Evolutionary conservation across 257 asterid species (phyloP).

Genomic region (Przewalskia tangutica): DNA sequence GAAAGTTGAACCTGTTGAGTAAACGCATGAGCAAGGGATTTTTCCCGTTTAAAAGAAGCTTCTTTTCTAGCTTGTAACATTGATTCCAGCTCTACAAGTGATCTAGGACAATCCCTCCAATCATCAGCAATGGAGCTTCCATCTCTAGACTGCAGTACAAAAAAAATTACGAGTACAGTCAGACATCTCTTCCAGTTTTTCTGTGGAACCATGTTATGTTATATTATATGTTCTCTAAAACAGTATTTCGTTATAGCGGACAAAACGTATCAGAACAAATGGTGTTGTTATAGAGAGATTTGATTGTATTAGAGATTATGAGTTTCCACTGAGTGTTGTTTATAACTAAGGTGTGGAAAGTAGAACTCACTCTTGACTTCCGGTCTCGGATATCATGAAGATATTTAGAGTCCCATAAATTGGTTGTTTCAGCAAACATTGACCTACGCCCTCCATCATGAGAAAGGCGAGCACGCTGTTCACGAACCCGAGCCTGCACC

Average conservation of each 20-base stretch:
- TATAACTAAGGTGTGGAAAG: not conserved
- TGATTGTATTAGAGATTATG: not conserved
- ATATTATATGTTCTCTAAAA: no score
- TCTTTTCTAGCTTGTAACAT: constrained; percentile 62
- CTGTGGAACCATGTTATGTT: no score
- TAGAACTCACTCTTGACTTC: constrained; percentile 44
- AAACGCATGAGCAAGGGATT: constrained; percentile 55
- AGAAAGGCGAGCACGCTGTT: constrained; percentile 70
- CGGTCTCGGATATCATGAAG: constrained; percentile 44
- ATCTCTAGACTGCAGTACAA: constrained; percentile 43
- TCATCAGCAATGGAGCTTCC: constrained; percentile 53
- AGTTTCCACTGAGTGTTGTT: not conserved
- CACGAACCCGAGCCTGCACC: constrained; percentile 81
- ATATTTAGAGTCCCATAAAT: constrained; percentile 61
- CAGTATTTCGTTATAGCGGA: no score
- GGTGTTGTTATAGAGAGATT: no score
- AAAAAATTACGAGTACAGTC: not conserved
- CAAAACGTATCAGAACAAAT: no score
- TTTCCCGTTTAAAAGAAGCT: constrained; percentile 49
- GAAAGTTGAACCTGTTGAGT: constrained; percentile 47
- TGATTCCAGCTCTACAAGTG: constrained; percentile 69
- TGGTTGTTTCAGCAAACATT: constrained; percentile 58
- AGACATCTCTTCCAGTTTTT: no score
- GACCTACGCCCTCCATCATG: constrained; percentile 69
- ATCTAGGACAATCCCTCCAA: constrained; percentile 64